Base-by-base conservation (phyloP, 768 basidiomycete genomes). In the Dictyophora rubrovolvata region DNA sequence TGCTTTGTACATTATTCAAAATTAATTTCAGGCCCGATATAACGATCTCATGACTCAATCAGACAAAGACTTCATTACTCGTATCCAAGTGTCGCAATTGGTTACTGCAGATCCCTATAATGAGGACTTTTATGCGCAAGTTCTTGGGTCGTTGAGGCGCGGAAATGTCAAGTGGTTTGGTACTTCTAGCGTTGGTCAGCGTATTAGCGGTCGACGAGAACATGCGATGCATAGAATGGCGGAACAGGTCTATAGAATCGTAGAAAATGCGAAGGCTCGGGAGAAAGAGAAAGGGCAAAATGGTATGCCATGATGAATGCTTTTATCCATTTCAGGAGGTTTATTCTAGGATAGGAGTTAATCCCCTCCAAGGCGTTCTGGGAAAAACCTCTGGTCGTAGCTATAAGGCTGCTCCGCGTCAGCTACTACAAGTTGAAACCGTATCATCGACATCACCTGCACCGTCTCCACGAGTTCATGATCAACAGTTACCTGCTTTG, bases 1-100 rank as follows among this genome's bases (percentile, higher is more conserved):
- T 37, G 22, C 17, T 42, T 55, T 64, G 9, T 18, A 16, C 8
- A 68, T 59, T 10, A 36, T 36, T 34, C 47, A 21, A 42, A 23
- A 23, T 46, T 63, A 35, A 18, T 63, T 58, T 58, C 55, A 93
- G 92, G 83, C 93, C 61, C 84, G 89, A 61, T 93, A 93, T 68
- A 95, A 95, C 65, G 91, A 93, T 69, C 78, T 94, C 37, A 95
- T 95, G 93, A 93, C 92, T 2, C 92, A 93, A 72, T 93, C 90
- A 11, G 96, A 99, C 77, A 98, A 98, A 74, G 96, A 98, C 68
- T 99, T 98, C 69, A 98, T 99, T 73, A 98, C 96, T 36, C 85
- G 96, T 22, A 98, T 99, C 63, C 96, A 99, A 71, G 91, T 99
- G 35, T 97, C 95, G 1, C 96, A 98, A 68, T 87, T 98, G 47